phyloP scores from a whole-genome alignment of 371 early-diverging fungal species.

The Mortierella sp. region DNA sequence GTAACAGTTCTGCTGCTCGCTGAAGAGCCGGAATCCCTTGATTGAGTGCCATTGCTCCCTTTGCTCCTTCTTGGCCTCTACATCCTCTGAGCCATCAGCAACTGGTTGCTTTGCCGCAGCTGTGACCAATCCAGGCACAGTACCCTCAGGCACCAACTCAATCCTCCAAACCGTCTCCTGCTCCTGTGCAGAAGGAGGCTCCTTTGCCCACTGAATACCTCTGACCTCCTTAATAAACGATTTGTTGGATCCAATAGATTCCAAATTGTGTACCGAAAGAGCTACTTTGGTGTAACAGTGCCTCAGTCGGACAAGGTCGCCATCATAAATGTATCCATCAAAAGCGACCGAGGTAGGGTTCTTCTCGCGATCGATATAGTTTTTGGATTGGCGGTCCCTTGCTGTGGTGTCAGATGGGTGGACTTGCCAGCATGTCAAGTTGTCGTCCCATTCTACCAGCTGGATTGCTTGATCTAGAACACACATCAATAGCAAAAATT shows the following conservation, averaged over 20 bases:
- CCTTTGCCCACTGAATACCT: constrained; percentile 32
- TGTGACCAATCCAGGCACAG: constrained; percentile 32
- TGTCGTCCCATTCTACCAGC: constrained; percentile 53
- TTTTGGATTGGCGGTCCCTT: constrained; percentile 13
- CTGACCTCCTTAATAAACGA: constrained; percentile 37
- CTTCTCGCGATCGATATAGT: constrained; percentile 23
- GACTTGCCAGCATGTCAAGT: constrained; percentile 51
- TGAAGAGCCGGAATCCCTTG: constrained; percentile 50
- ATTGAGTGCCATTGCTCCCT: constrained; percentile 51
- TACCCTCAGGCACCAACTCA: constrained; percentile 33
- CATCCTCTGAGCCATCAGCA: neutral
- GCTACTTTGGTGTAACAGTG: constrained; percentile 52
- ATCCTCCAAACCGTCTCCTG: constrained; percentile 41
- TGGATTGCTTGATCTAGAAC: constrained; percentile 48
- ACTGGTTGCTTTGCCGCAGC: neutral
- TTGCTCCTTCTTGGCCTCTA: constrained; percentile 10
- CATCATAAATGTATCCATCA: constrained; percentile 41
- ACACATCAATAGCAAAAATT: too few relatives aligned
- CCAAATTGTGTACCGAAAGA: constrained; percentile 26
- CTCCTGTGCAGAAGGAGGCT: neutral
- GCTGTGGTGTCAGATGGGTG: constrained; percentile 31
- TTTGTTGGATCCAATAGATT: constrained; percentile 52
- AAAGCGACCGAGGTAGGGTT: constrained; percentile 15
- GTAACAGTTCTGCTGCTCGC: constrained; percentile 38
- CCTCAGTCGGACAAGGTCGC: constrained; percentile 30